Base-by-base conservation (phyloP, 2,329 filamentous ascomycete genomes). In the Dactylellina cionopaga region DNA sequence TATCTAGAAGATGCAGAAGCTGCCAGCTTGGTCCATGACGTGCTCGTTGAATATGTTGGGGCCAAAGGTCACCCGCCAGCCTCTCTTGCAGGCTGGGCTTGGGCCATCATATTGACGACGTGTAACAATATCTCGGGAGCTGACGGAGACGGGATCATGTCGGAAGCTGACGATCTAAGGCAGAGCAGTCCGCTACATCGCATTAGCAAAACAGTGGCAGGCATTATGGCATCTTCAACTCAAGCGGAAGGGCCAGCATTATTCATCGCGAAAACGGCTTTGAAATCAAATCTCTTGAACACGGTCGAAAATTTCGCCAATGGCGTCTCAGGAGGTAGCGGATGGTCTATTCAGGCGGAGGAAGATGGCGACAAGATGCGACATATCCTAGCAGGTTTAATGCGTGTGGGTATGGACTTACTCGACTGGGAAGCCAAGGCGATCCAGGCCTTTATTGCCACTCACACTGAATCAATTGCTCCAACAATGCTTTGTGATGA, bases 351-450 rank as follows among this genome's bases (percentile, higher is more conserved):
- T 54, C 72, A 76, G 33, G 75, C 70, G 2, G 75, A 77, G 43
- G 77, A 79, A 37, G 80, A 80, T 17, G 74, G 77, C 13, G 76
- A 76, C 27, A 78, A 78, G 43, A 80, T 81, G 78, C 79, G 80
- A 24, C 75, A 77, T 43, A 72, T 76, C 7, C 76, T 82, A 59
- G 73, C 81, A 33, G 76, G 77, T 60, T 76, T 81, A 17, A 76
- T 81, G 35, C 76, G 76, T 41, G 75, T 75, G 29, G 74, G 75
- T 25, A 72, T 81, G 55, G 79, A 78, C 7, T 80, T 81, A 56
- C 77, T 77, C 31, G 76, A 78, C 9, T 78, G 79, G 64, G 77
- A 80, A 17, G 60, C 81, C 17, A 75, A 76, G 49, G 79, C 80
- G 17, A 75, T 77, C 19, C 64, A 81, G 33, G 56, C 77, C 10